Base-by-base conservation (phyloP, 331 rosid species). In the Quercus phellos region DNA sequence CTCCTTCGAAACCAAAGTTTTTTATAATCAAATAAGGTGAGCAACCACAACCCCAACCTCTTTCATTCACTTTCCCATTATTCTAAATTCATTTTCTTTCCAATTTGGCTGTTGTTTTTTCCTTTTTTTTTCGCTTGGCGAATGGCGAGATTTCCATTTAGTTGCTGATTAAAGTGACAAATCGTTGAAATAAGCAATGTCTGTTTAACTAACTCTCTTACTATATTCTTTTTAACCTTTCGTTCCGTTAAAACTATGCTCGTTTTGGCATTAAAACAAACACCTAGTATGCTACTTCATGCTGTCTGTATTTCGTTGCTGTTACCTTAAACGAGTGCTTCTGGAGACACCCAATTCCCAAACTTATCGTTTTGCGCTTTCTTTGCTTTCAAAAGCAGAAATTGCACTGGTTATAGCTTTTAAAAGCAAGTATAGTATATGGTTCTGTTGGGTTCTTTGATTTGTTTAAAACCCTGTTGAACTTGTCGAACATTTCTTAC, bases 221-320 rank as follows among this genome's bases (percentile, higher is more conserved):
- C 17, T 10, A 24, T 7, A 59, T 59, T 58, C 34, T 11, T 58
- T 58, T 58, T 11, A 8, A 19, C 27, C 6, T 26, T 58, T 10
- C 14, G 24, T 11, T 22, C 24, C 66, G 12, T 58, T 22, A 4
- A 14, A 29, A 58, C 66, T 29, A 4, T 73, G 42, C 21, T 60
- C 50, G 78, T 10, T 68, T 26, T 32, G 68, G 74, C 80, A 67
- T 76, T 67, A 29, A 67, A 35, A 29, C 80, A 34, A 76, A 43
- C 78, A 61, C 32, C 35, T 24, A 27, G 26, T 6, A 0, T 26
- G 10, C 59, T 6, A 4, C 1, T 27, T 19, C 18, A 24, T 51
- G 35, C n/a, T 13, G 27, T 46, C 0, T 43, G 10, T 46, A 9
- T 6, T 21, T 29, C 11, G 46, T 66, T 32, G 43, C 6, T 63